A percentile compares a stretch with the other conserved stretches of the same genome.
These are phyloP conservation scores for Leccinum fallax DNA, from an alignment of 1,284 basidiomycete species.

Conservation along the genomic window DNA sequence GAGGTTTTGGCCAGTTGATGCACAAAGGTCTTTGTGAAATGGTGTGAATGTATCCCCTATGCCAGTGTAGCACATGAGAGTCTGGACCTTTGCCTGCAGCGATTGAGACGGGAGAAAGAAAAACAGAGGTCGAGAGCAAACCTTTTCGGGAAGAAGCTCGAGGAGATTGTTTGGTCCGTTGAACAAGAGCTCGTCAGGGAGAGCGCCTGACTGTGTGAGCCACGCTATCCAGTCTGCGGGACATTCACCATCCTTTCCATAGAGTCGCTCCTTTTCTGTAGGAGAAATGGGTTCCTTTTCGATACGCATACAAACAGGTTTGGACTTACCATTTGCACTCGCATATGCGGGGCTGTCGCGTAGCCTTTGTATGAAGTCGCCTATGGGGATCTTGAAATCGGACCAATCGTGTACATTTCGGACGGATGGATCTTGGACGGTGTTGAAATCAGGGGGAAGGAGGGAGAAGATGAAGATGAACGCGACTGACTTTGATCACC, in stretches of 20 bases:
- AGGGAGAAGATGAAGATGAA: background rate
- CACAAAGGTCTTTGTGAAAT: slow-evolving; percentile 79
- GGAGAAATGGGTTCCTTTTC: background rate
- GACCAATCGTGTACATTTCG: slow-evolving; percentile 55
- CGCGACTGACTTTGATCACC: slow-evolving; percentile 38
- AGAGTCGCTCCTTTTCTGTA: slow-evolving; percentile 60
- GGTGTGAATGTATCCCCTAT: slow-evolving; percentile 77
- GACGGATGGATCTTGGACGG: slow-evolving; percentile 47
- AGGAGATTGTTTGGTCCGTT: slow-evolving; percentile 56
- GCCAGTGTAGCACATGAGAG: slow-evolving; percentile 79
- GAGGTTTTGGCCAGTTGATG: slow-evolving; percentile 77
- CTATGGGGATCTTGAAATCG: slow-evolving; percentile 47
- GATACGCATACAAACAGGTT: background rate
- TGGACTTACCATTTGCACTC: slow-evolving; percentile 40
- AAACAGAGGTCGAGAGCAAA: slow-evolving; percentile 30
- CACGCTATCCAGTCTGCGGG: slow-evolving; percentile 63
- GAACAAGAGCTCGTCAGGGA: slow-evolving; percentile 55
- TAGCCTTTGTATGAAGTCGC: slow-evolving; percentile 48
- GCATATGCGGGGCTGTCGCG: slow-evolving; percentile 39
- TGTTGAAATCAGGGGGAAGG: slow-evolving; percentile 4
- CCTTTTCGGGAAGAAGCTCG: slow-evolving; percentile 49
- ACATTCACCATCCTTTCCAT: slow-evolving; percentile 75
- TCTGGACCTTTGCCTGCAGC: slow-evolving; percentile 59
- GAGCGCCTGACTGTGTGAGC: slow-evolving; percentile 45
- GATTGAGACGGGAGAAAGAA: slow-evolving; percentile 10